Percentiles rank a stretch among this genome's conserved stretches.
Evolutionary conservation across 2,329 filamentous ascomycete species (phyloP).

Genomic region (Zymoseptoria crescenta): DNA sequence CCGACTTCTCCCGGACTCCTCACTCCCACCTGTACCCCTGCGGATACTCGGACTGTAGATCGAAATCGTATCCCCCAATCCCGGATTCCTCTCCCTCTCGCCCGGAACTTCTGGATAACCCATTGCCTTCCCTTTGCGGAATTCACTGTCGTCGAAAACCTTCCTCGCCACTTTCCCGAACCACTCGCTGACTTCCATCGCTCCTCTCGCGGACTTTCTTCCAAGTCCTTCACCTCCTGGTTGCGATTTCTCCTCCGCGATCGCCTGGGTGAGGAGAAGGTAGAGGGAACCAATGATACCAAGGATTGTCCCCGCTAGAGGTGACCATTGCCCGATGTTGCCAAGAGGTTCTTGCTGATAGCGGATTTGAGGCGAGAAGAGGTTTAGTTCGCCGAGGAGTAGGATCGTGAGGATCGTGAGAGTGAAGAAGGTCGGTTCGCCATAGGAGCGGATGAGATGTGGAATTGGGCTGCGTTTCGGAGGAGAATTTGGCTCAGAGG

Average conservation of each 20-base stretch:
- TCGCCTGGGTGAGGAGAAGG: conserved; percentile 38
- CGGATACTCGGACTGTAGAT: conserved; percentile 5
- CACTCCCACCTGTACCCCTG: conserved; percentile 5
- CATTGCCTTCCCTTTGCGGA: conserved; percentile 39
- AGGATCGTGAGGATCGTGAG: conserved; percentile 53
- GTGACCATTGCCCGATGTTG: conserved; percentile 48
- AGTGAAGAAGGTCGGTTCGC: conserved; percentile 53
- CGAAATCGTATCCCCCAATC: conserved; percentile 11
- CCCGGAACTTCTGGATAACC: conserved; percentile 52
- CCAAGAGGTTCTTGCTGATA: conserved; percentile 55
- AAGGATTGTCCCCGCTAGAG: conserved; percentile 51
- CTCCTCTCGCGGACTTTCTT: conserved; percentile 36
- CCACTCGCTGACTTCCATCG: conserved; percentile 40
- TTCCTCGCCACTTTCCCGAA: conserved; percentile 43
- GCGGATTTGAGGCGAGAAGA: conserved; percentile 49
- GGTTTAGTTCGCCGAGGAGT: conserved; percentile 56
- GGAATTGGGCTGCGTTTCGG: neutral
- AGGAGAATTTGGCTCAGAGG: neutral
- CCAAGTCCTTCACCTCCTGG: conserved; percentile 4
- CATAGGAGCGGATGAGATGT: conserved; percentile 14
- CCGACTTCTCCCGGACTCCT: conserved; percentile 1
- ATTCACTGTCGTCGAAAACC: conserved; percentile 44
- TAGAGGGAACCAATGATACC: conserved; percentile 54
- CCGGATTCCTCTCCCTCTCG: conserved; percentile 40
- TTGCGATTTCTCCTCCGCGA: conserved; percentile 13